Base-by-base conservation (phyloP, 495 filamentous ascomycete genomes). In the Aspergillus nanangensis region DNA sequence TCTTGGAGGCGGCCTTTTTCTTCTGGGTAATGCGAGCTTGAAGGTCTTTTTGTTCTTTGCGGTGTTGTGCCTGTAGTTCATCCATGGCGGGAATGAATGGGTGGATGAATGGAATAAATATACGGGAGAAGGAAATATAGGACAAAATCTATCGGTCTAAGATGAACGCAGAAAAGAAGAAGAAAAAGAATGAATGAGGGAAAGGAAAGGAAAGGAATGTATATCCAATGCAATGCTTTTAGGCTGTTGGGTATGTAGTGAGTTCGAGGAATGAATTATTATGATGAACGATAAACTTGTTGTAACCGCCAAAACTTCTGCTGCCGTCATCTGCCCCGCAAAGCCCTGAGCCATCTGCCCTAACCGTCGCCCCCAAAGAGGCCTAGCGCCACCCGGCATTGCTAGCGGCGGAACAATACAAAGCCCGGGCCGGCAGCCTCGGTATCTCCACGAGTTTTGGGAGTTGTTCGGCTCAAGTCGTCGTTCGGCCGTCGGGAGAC, bases 1-100 rank as follows among this genome's bases (percentile, higher is more conserved):
- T 97, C 70, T 96, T 98, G 29, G 86, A 93, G 20, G 93, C 90
- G 43, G 82, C 78, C 70, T 95, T 96, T 72, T 95, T 96, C 71
- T 95, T 96, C 69, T 88, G 90, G 5, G 88, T 96, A 51, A 93
- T 83, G 19, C 83, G 80, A 27, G 78, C 71, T 68, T 91, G 86
- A 17, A 98, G 76, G 32, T 98, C 92, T 44, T 81, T 83, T 59
- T 84, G 81, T 65, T 98, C 93, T 66, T 91, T 95, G 51, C 87
- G 79, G 64, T 98, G 93, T 32, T 82, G 83, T 10, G 80, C 72
- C 48, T 88, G 78, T 35, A 94, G 71, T 24, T 85, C 81, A 34
- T 96, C 91, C 75, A 92, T 79, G 3, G 11, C 58, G 50, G 51
- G 19, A 34, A 14, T n/a, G 11, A 24, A 23, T 41, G 31, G 13